phyloP scores from a whole-genome alignment of 441 rosid genomes.

The Pelargonium citronellum region DNA sequence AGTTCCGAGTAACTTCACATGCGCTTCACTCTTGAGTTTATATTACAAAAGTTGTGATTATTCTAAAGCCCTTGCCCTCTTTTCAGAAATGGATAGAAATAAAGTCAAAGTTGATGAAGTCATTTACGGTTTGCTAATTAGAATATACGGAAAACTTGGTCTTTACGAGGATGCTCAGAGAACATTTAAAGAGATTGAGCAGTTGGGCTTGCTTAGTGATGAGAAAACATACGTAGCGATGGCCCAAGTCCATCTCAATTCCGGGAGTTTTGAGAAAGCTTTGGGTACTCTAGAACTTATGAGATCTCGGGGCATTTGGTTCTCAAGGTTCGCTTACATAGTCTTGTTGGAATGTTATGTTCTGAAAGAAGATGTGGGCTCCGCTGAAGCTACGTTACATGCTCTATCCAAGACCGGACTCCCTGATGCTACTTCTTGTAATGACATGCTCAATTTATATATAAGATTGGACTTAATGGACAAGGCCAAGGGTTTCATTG shows the following conservation, averaged over 20 bases:
- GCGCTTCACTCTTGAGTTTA: slow-evolving; percentile 78
- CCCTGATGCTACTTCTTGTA: slow-evolving; percentile 78
- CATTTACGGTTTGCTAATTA: slow-evolving; percentile 76
- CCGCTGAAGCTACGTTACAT: slow-evolving; percentile 69
- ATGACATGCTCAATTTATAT: slow-evolving; percentile 66
- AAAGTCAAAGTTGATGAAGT: slow-evolving; percentile 71
- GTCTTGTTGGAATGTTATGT: slow-evolving; percentile 74
- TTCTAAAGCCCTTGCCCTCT: slow-evolving; percentile 77
- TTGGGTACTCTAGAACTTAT: slow-evolving; percentile 50
- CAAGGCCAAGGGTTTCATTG: slow-evolving; percentile 52
- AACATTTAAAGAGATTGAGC: slow-evolving; percentile 58
- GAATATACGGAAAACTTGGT: slow-evolving; percentile 86
- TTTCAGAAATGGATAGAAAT: slow-evolving; percentile 65
- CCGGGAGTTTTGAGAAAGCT: slow-evolving; percentile 63
- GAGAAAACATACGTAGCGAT: slow-evolving; percentile 89
- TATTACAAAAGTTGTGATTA: slow-evolving; percentile 70
- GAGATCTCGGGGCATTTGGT: slow-evolving; percentile 59
- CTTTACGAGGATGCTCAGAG: slow-evolving; percentile 68
- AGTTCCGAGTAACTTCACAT: slow-evolving; percentile 79
- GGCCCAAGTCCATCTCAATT: slow-evolving; percentile 77
- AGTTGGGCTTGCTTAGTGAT: slow-evolving; percentile 50
- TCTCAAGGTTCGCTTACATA: slow-evolving; percentile 76
- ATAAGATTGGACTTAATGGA: slow-evolving; percentile 41
- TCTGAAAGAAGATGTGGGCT: slow-evolving; percentile 50
- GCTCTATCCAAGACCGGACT: slow-evolving; percentile 58